phyloP scores from a whole-genome alignment of 805 yeast genomes.

The Yamadazyma akitaensis region DNA sequence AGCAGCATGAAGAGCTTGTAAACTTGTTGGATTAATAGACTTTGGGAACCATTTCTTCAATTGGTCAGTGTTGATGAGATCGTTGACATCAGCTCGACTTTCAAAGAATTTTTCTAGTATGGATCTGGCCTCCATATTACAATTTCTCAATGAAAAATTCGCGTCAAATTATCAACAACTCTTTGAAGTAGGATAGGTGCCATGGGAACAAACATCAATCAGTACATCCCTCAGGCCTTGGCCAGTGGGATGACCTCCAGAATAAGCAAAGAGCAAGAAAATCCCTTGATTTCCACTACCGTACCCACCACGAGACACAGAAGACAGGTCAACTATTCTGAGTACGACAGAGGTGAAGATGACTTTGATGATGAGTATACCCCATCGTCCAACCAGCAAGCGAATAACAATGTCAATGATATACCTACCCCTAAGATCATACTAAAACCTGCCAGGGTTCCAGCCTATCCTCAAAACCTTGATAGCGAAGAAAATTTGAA shows the following conservation, averaged over 20 bases:
- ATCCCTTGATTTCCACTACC: slow-evolving; percentile 62
- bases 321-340: slow-evolving; percentile 82
- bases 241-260: slow-evolving; percentile 73
- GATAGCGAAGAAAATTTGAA: slow-evolving; percentile 21
- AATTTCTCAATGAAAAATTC: background rate
- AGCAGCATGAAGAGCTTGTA: slow-evolving; percentile 5
- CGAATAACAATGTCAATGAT: slow-evolving; percentile 13
- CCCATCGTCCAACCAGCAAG: slow-evolving; percentile 6
- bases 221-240: slow-evolving; percentile 68
- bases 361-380: slow-evolving; percentile 30
- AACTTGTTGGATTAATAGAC: slow-evolving; percentile 7
- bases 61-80: slow-evolving; percentile 6
- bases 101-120: slow-evolving; percentile 12
- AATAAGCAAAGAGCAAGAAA: slow-evolving; percentile 61
- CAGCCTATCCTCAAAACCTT: slow-evolving; percentile 21
- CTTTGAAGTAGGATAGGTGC: background rate
- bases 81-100: slow-evolving; percentile 9
- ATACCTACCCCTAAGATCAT: slow-evolving; percentile 25
- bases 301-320: slow-evolving; percentile 76
- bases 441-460: slow-evolving; percentile 22
- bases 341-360: slow-evolving; percentile 61
- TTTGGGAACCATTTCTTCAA: slow-evolving; percentile 12
- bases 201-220: slow-evolving; percentile 10
- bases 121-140: slow-evolving; percentile 11
- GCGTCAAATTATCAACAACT: slow-evolving; percentile 4